phyloP scores from a whole-genome alignment of 2,329 filamentous ascomycete species.

The Ophidiomyces ophidiicola region DNA sequence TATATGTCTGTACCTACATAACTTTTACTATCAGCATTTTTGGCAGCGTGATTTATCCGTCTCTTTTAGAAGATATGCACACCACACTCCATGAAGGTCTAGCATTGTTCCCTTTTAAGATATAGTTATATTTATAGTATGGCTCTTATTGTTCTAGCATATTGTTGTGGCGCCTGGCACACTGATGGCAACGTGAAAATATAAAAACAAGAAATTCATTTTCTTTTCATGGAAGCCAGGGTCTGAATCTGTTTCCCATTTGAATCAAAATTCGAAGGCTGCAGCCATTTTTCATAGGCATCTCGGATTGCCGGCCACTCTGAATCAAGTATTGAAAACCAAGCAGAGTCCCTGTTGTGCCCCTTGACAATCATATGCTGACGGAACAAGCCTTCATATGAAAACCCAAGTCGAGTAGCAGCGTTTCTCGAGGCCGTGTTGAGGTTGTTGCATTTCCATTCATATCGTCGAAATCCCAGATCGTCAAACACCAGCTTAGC shows the following conservation, averaged over 20 bases:
- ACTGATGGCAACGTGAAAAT: no score
- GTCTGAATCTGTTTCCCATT: slow-evolving; percentile 41
- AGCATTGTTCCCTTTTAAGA: no score
- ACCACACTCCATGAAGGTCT: no score
- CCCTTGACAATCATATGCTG: slow-evolving; percentile 51
- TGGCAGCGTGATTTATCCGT: background rate
- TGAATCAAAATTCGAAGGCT: slow-evolving; percentile 43
- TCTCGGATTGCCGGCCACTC: slow-evolving; percentile 44
- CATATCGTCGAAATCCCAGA: slow-evolving; percentile 45
- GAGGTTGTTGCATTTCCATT: slow-evolving; percentile 52
- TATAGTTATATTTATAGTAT: no score
- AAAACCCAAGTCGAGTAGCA: slow-evolving; percentile 47
- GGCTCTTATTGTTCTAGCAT: no score
- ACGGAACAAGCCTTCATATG: slow-evolving; percentile 48
- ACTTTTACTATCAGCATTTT: background rate
- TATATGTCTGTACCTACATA: background rate
- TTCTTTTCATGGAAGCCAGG: slow-evolving; percentile 29
- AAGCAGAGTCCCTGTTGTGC: slow-evolving; percentile 46
- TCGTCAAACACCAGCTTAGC: slow-evolving; percentile 43
- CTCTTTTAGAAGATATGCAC: no score
- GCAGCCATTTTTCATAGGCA: slow-evolving; percentile 45
- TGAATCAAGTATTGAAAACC: slow-evolving; percentile 46
- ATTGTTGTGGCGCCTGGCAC: no score
- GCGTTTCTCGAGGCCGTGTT: slow-evolving; percentile 45
- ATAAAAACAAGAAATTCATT: no score